Evolutionary conservation across 495 filamentous ascomycete genomes (phyloP).

Genomic region (Bathelium albidoporum): DNA sequence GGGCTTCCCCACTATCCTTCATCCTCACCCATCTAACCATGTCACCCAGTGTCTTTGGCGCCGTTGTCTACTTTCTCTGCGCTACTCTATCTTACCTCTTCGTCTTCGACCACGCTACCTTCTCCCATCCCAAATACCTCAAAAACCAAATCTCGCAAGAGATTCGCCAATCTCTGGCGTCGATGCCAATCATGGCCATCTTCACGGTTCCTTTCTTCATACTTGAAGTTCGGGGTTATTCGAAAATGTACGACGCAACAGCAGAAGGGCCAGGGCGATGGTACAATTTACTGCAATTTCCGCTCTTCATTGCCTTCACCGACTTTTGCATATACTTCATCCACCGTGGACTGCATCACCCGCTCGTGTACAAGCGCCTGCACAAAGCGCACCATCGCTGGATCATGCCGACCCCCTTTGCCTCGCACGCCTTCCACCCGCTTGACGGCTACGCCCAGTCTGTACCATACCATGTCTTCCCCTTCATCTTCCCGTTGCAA

Average conservation of each 20-base stretch:
- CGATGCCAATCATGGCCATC: slow-evolving; percentile 75
- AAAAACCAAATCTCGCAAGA: slow-evolving; percentile 86
- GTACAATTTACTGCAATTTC: slow-evolving; percentile 83
- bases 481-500: slow-evolving; percentile 86
- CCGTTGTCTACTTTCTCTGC: slow-evolving; percentile 73
- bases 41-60: slow-evolving; percentile 63
- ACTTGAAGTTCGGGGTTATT: slow-evolving; percentile 73
- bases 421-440: slow-evolving; percentile 89
- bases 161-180: slow-evolving; percentile 62
- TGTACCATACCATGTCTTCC: slow-evolving; percentile 86
- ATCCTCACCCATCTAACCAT: neutral
- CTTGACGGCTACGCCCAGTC: slow-evolving; percentile 89
- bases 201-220: slow-evolving; percentile 78
- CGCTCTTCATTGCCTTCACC: slow-evolving; percentile 85
- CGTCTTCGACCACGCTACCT: slow-evolving; percentile 85
- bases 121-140: slow-evolving; percentile 88
- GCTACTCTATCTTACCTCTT: slow-evolving; percentile 79
- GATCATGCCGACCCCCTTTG: slow-evolving; percentile 97
- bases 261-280: slow-evolving; percentile 59
- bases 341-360: slow-evolving; percentile 81
- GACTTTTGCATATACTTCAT: slow-evolving; percentile 93
- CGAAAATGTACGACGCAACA: slow-evolving; percentile 72
- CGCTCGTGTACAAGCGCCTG: slow-evolving; percentile 69
- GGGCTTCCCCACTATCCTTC: slow-evolving; percentile 19
- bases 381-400: slow-evolving; percentile 99